phyloP scores from a whole-genome alignment of 2,329 filamentous ascomycete genomes.

The Pyrenochaeta sp. region DNA sequence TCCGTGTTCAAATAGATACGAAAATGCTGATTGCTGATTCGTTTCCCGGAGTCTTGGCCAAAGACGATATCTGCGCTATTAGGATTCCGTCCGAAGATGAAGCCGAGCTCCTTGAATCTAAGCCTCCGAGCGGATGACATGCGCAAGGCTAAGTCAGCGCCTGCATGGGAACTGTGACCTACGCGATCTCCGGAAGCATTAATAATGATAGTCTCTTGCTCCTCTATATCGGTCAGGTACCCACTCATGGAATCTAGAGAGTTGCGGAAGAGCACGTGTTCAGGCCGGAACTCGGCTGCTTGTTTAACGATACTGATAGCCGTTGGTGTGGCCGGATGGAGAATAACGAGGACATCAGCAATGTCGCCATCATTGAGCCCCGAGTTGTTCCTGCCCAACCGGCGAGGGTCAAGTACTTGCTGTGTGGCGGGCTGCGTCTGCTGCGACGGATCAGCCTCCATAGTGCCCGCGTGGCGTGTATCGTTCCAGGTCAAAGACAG shows the following conservation, averaged over 20 bases:
- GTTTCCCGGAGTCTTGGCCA: conserved; percentile 68
- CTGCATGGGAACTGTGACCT: conserved; percentile 28
- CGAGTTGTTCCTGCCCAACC: conserved; percentile 80
- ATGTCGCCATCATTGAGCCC: conserved; percentile 84
- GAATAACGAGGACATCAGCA: conserved; percentile 86
- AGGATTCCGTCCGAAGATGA: conserved; percentile 83
- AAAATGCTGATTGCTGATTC: conserved; percentile 95
- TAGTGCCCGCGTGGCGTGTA: conserved; percentile 8
- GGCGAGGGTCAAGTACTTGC: conserved; percentile 79
- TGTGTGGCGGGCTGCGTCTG: conserved; percentile 75
- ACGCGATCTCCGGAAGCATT: conserved; percentile 47
- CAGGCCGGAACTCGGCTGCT: conserved; percentile 61
- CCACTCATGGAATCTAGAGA: conserved; percentile 54
- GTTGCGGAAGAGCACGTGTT: conserved; percentile 64
- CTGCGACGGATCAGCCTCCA: conserved; percentile 39
- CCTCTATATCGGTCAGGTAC: conserved; percentile 47
- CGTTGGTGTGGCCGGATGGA: conserved; percentile 78
- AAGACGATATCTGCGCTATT: conserved; percentile 76
- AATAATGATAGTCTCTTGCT: conserved; percentile 59
- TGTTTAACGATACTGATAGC: conserved; percentile 75
- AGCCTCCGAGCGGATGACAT: conserved; percentile 71
- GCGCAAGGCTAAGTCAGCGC: conserved; percentile 76
- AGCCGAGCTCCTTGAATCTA: conserved; percentile 75
- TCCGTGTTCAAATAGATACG: conserved; percentile 89
- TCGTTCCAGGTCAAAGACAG: neutral